Conservation (phyloP, 768 basidiomycete species). For the Cytidiella melzeri region DNA sequence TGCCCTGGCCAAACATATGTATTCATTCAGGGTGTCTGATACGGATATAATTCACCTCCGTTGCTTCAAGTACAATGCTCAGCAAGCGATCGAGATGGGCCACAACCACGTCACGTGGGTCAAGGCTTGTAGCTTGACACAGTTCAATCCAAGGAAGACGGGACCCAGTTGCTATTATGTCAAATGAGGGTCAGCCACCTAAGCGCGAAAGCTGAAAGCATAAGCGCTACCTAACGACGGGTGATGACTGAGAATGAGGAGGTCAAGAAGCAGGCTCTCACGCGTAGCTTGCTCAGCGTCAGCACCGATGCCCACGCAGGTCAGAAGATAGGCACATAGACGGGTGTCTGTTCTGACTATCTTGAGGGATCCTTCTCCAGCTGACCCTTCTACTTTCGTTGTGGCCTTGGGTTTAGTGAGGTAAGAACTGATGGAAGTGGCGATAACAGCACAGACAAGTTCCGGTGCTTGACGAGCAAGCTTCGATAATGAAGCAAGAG, state of each 20-base stretch:
- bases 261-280: conserved; percentile 45
- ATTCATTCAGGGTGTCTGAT: too few relatives aligned
- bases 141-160: conserved; percentile 76
- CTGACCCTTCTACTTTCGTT: conserved; percentile 17
- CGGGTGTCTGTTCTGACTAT: conserved; percentile 45
- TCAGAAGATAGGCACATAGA: conserved; percentile 46
- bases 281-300: conserved; percentile 33
- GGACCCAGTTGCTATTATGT: conserved; percentile 28
- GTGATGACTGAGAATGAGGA: conserved; percentile 73
- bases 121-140: conserved; percentile 60
- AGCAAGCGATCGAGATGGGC: conserved; percentile 45
- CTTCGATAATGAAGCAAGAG: conserved; percentile 36
- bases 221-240: conserved; percentile 37
- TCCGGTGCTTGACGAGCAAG: conserved; percentile 37
- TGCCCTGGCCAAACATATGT: too few relatives aligned
- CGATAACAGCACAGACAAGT: conserved; percentile 45
- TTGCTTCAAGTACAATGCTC: conserved; percentile 40
- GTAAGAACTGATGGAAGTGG: conserved; percentile 50
- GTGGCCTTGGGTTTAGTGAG: conserved; percentile 35
- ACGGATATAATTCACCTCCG: conserved; percentile 35
- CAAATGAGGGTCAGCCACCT: not conserved
- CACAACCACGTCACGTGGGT: conserved; percentile 59
- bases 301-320: conserved; percentile 42
- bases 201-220: conserved; percentile 29
- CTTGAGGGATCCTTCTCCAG: conserved; percentile 33